A percentile compares a stretch with the other conserved stretches of the same genome.
Conservation (phyloP, 176 grass and related monocot species). For the Carex scoparia region DNA sequence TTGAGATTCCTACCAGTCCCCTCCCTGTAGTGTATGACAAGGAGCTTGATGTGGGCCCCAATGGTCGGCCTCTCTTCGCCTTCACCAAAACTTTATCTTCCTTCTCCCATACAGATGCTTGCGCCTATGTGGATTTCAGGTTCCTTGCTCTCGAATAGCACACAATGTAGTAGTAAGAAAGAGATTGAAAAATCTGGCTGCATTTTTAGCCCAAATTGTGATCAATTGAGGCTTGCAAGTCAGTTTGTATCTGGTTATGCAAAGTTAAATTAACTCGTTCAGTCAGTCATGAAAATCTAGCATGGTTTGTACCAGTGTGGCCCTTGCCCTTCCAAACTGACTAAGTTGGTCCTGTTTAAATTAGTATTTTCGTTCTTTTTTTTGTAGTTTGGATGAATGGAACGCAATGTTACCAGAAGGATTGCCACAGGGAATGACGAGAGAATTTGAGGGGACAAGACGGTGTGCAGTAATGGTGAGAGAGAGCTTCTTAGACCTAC, state of each 20-base stretch:
- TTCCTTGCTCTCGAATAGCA: neutral
- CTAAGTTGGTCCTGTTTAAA: neutral
- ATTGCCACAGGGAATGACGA: constrained; percentile 73
- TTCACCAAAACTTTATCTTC: constrained; percentile 63
- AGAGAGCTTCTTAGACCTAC: constrained; percentile 75
- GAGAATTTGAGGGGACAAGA: constrained; percentile 90
- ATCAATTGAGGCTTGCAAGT: neutral
- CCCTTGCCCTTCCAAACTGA: neutral
- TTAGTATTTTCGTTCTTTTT: neutral
- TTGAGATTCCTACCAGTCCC: constrained; percentile 66
- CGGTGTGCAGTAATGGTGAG: constrained; percentile 95
- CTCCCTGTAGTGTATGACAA: constrained; percentile 69
- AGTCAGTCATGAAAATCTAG: neutral
- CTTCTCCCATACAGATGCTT: constrained; percentile 45
- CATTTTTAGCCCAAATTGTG: neutral
- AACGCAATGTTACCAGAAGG: constrained; percentile 80
- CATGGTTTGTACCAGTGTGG: neutral
- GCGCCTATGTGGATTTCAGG: constrained; percentile 79
- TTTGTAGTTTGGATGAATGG: constrained; percentile 91
- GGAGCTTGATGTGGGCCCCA: constrained; percentile 69
- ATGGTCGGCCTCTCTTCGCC: constrained; percentile 73
- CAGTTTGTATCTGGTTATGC: neutral
- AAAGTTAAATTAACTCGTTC: neutral
- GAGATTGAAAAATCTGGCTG: neutral
- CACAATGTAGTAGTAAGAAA: neutral